Base-by-base conservation (phyloP, 202 grass and related monocot genomes). In the Dendrocalamus latiflorus region DNA sequence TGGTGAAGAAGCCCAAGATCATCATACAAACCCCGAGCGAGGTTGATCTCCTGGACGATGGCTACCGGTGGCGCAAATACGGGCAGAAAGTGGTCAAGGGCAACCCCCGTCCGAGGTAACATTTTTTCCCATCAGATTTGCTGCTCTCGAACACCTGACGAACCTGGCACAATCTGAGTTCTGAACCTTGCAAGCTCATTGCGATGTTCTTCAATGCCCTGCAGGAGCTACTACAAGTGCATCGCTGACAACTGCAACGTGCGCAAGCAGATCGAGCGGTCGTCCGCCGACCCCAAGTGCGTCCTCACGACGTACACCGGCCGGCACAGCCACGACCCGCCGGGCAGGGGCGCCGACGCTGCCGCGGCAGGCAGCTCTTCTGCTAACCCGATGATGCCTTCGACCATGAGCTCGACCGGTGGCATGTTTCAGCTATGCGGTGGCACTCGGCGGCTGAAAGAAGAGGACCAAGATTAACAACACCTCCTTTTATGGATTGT, bases 171-270 rank as follows among this genome's bases (percentile, higher is more conserved):
- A 3, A 20, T 18, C 44, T 71, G 68, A 74, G 9, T 17, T 16
- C 20, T 24, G 18, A 22, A 37, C 71, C 33, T 37, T 38, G n/a
- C 24, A 71, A 68, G 9, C 16, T 14, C 12, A 57, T 9, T 78
- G 47, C 5, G 15, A 49, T 49, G 47, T 50, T 50, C 5, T 17
- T 6, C 16, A 50, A 10, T 70, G 12, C 72, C 38, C 13, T 74
- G 69, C 74, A 93, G 95, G 91, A 95, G 90, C 82, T 98, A 98
- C 87, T 95, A 98, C 89, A 95, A 95, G 80, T 95, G 95, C 82
- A 93, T 76, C 12, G 85, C 86, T 7, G 68, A 79, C 22, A 85
- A 80, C 33, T 95, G 95, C 62, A 98, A 93, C 70, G 95, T 95
- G 57, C 79, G 95, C 17, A 95, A 98, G 82, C 89, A 90, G 77